Percentiles rank a stretch among this genome's conserved stretches.
These are phyloP conservation scores for Epichloe hybrida DNA, from an alignment of 2,329 filamentous ascomycete species.

Conservation along the genomic window DNA sequence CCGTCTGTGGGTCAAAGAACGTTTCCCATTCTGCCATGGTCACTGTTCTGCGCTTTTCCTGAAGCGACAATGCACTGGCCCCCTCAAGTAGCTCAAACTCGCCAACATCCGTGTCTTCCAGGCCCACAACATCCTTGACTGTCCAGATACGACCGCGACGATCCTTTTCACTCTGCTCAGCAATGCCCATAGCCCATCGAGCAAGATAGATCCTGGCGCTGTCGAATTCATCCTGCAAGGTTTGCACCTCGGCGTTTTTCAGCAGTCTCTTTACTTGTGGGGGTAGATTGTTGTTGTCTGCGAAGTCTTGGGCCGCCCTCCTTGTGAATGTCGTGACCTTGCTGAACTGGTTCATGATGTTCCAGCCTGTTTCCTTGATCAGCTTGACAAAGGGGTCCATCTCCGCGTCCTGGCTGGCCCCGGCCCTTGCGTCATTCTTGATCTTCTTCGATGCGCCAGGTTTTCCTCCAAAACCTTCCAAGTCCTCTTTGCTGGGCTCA, in stretches of 20 bases:
- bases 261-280: constrained; percentile 76
- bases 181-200: constrained; percentile 96
- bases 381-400: constrained; percentile 91
- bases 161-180: constrained; percentile 88
- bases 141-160: constrained; percentile 82
- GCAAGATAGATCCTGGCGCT: constrained; percentile 89
- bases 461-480: constrained; percentile 61
- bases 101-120: constrained; percentile 88
- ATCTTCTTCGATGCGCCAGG: constrained; percentile 27
- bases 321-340: constrained; percentile 94
- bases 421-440: constrained; percentile 19
- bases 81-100: constrained; percentile 92
- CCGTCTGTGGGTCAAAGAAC: constrained; percentile 69
- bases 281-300: constrained; percentile 88
- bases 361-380: constrained; percentile 92
- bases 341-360: constrained; percentile 88
- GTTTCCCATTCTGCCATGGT: constrained; percentile 78
- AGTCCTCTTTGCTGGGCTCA: constrained; percentile 76
- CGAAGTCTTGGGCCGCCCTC: constrained; percentile 79
- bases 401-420: constrained; percentile 45
- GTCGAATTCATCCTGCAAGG: constrained; percentile 91
- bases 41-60: constrained; percentile 65
- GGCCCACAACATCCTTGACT: constrained; percentile 78
- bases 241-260: constrained; percentile 87
- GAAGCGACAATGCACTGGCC: constrained; percentile 55